Evolutionary conservation across 495 filamentous ascomycete species (phyloP).

Genomic region (Penicillium bovifimosum): DNA sequence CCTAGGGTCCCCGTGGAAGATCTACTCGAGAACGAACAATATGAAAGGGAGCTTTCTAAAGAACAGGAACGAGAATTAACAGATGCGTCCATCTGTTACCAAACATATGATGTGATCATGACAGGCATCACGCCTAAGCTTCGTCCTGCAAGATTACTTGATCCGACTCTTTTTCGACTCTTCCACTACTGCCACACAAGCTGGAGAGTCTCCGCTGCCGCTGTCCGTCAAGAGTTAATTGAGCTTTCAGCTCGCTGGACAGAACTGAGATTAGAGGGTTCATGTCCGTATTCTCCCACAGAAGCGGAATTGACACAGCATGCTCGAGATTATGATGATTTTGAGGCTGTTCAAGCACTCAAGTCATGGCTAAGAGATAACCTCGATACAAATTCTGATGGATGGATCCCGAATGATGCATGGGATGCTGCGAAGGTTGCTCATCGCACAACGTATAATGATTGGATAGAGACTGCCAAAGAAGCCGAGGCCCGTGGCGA

Average conservation of each 20-base stretch:
- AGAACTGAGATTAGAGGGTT: conserved; percentile 30
- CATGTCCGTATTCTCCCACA: conserved; percentile 30
- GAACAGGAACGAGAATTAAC: conserved; percentile 14
- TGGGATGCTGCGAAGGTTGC: conserved; percentile 30
- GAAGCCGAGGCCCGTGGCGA: conserved; percentile 23
- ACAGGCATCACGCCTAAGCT: conserved; percentile 33
- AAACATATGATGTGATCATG: conserved; percentile 36
- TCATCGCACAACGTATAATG: conserved; percentile 28
- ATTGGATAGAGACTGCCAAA: conserved; percentile 29
- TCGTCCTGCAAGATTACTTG: conserved; percentile 26
- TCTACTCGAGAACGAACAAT: conserved; percentile 6
- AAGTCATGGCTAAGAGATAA: conserved; percentile 22
- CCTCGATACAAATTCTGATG: conserved; percentile 20
- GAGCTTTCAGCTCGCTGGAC: conserved; percentile 16
- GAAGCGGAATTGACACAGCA: conserved; percentile 31
- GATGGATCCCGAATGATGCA: conserved; percentile 28
- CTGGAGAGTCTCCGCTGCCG: conserved; percentile 37
- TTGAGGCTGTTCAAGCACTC: conserved; percentile 30
- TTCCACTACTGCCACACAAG: conserved; percentile 38
- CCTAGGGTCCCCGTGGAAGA: conserved; percentile 9
- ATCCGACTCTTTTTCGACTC: conserved; percentile 33
- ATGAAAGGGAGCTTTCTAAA: background rate
- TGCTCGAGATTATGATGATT: conserved; percentile 31
- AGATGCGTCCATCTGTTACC: conserved; percentile 26
- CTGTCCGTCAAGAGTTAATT: conserved; percentile 28